A percentile compares a stretch with the other conserved stretches of the same genome.
These are phyloP conservation scores for Cicer bijugum DNA, from an alignment of 306 rosid genomes.

Conservation along the genomic window DNA sequence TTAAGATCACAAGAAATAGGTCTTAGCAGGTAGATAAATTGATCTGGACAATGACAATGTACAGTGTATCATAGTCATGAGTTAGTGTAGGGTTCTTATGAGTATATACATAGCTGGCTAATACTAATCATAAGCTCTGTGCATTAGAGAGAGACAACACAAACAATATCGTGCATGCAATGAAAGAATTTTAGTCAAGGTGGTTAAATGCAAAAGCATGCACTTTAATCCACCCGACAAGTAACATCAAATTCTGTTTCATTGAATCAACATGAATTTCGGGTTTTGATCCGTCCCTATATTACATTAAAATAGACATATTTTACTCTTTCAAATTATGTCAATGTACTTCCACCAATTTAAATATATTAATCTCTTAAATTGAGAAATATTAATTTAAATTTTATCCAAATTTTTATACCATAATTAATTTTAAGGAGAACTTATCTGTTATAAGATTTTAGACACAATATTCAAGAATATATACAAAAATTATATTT, in stretches of 20 bases:
- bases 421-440: too few species aligned
- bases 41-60: conserved; percentile 15
- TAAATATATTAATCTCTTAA: too few species aligned
- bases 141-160: conserved; percentile 38
- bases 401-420: too few species aligned
- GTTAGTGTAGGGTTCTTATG: conserved; percentile 8
- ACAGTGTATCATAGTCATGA: conserved; percentile 29
- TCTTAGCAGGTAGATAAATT: background rate
- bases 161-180: conserved; percentile 31
- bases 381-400: too few species aligned
- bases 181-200: background rate
- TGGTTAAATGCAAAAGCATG: conserved; percentile 33
- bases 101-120: conserved; percentile 26
- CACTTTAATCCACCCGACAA: conserved; percentile 38
- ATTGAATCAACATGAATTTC: conserved; percentile 57
- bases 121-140: conserved; percentile 37
- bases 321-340: too few species aligned
- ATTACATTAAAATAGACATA: background rate
- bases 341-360: too few species aligned
- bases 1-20: too few species aligned
- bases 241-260: conserved; percentile 59
- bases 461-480: too few species aligned
- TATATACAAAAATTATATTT: too few species aligned
- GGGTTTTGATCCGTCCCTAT: conserved; percentile 53
- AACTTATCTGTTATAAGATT: too few species aligned